These are phyloP conservation scores for Dipteronia sinensis DNA, from an alignment of 345 rosid genomes.

Conservation along the genomic window DNA sequence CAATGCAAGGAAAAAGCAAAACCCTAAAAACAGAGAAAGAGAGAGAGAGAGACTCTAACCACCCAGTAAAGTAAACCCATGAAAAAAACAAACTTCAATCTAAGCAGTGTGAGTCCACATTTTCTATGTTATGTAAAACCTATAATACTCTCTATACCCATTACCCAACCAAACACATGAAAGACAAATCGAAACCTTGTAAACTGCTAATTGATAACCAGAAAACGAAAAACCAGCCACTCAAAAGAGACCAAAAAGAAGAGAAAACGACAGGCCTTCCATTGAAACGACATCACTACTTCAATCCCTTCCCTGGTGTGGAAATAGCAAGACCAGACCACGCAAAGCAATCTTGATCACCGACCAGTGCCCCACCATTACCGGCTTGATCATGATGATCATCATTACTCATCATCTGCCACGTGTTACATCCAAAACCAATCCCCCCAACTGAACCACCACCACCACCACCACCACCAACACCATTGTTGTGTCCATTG, in stretches of 20 bases:
- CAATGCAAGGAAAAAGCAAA: conserved; percentile 15
- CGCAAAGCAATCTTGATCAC: conserved; percentile 39
- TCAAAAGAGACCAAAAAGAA: neutral
- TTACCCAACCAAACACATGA: neutral
- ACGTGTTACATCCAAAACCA: conserved; percentile 33
- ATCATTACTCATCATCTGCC: conserved; percentile 39
- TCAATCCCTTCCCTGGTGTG: conserved; percentile 44
- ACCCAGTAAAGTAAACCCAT: neutral
- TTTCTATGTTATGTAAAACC: neutral
- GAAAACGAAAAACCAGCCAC: neutral
- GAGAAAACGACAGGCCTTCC: conserved; percentile 4
- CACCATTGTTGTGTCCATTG: conserved; percentile 5
- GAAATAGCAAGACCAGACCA: conserved; percentile 66
- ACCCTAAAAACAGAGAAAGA: conserved; percentile 1
- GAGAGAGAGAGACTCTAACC: neutral
- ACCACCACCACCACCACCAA: conserved; percentile 3
- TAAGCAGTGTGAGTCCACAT: neutral
- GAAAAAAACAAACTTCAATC: conserved; percentile 4
- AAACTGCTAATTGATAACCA: neutral
- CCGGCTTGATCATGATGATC: conserved; percentile 29
- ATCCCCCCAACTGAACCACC: conserved; percentile 14
- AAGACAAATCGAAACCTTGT: neutral
- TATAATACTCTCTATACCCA: conserved; percentile 21
- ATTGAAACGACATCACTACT: conserved; percentile 28
- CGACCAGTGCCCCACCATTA: conserved; percentile 34